Evolutionary conservation across 139 green algal species (phyloP), one percentile per base, ranked within the genome.

Genomic region (Closterium sp.): DNA sequence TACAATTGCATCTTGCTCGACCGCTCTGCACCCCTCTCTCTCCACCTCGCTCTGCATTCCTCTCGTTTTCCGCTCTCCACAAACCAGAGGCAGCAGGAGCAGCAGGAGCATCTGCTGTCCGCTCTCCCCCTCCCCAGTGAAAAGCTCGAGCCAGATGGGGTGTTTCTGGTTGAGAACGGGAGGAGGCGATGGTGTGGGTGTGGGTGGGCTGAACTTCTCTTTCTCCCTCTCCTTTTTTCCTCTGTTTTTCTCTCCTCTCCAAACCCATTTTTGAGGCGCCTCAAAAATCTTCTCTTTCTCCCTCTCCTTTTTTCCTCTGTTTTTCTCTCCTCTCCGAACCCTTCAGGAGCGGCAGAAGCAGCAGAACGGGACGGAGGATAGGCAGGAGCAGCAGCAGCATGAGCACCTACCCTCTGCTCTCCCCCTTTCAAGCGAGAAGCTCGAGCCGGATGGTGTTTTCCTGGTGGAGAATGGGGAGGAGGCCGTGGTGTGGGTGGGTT

Each of bases 391-490:
- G 9, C 86, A n/a, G 11, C 28, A 28, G 11, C 9, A 45, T 13
- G 50, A 92, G 62, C 32, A 29, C 21, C 42, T 95, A 4, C 93
- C 93, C 24, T 31, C 93, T 9, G n/a, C 86, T 9, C n/a, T 94
- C 4, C 32, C 85, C 28, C 93, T 95, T 17, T 94, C 91, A 10
- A 94, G 92, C 32, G 95, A 97, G 22, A 96, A 96, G 34, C 92
- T 99, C 86, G 93, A 96, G 31, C 93, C 95, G 24, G 87, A 92
- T 0, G 97, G 98, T 3, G 95, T 96, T 3, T 99, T 98, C 95
- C 93, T 99, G 24, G 85, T 99, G 70, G 97, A 99, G 95, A 98
- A 97, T 86, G 97, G 97, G 34, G 95, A 97, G 50, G 86, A 98
- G 42, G 95, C 98, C 29, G 90, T 98, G 34, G 92, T 99, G 89